Evolutionary conservation across 441 rosid species (phyloP).

Genomic region (Pelargonium cotyledonis): DNA sequence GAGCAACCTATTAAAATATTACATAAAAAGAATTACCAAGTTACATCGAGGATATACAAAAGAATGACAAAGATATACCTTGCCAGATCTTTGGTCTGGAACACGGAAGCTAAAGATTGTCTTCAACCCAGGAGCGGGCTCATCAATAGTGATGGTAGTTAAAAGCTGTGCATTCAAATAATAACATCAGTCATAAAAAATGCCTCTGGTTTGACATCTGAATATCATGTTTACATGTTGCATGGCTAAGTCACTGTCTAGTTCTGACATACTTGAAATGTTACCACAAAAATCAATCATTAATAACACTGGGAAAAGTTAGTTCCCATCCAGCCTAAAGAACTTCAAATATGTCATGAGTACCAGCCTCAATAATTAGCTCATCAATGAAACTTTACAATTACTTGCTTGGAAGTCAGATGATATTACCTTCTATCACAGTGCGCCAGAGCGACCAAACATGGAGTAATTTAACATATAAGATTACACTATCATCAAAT

Average conservation of each 20-base stretch:
- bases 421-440: not conserved
- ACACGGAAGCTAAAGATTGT: conserved; percentile 62
- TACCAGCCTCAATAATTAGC: too few relatives aligned
- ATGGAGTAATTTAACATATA: not conserved
- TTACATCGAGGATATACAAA: conserved; percentile 4
- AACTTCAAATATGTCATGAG: not conserved
- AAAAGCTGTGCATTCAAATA: conserved; percentile 40
- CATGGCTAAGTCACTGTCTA: not conserved
- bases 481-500: not conserved
- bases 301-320: not conserved
- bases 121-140: conserved; percentile 87
- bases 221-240: not conserved
- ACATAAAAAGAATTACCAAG: not conserved
- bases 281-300: not conserved
- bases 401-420: not conserved
- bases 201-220: not conserved
- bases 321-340: not conserved
- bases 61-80: conserved; percentile 31
- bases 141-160: conserved; percentile 74
- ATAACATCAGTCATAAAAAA: not conserved
- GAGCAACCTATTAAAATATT: not conserved
- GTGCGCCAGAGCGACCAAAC: not conserved
- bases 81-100: conserved; percentile 95
- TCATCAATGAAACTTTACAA: not conserved
- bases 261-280: too few relatives aligned